phyloP scores from a whole-genome alignment of 2,329 filamentous ascomycete genomes.

The Alternaria arborescens region DNA sequence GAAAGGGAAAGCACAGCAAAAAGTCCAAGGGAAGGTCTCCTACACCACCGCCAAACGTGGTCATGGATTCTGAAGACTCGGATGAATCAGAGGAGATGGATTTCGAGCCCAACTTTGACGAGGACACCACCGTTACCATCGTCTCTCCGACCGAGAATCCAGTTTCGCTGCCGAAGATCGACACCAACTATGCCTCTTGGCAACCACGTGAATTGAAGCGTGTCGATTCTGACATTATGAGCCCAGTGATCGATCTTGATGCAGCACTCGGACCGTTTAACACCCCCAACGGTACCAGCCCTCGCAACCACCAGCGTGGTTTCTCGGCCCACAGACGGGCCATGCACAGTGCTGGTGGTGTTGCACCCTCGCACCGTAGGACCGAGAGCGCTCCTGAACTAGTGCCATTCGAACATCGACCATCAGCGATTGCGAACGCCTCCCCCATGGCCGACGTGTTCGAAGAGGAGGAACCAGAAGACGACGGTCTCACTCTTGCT shows the following conservation, averaged over 20 bases:
- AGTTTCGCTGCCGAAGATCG: slow-evolving; percentile 35
- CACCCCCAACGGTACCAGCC: slow-evolving; percentile 75
- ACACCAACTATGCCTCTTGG: slow-evolving; percentile 51
- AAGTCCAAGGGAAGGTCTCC: slow-evolving; percentile 53
- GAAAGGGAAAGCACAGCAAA: slow-evolving; percentile 64
- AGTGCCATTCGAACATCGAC: slow-evolving; percentile 72
- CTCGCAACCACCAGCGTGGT: slow-evolving; percentile 57
- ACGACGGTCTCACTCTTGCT: slow-evolving; percentile 52
- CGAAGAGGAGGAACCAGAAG: slow-evolving; percentile 78
- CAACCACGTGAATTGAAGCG: slow-evolving; percentile 47
- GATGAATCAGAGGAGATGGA: slow-evolving; percentile 49
- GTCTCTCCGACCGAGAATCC: slow-evolving; percentile 44
- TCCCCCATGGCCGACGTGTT: slow-evolving; percentile 87
- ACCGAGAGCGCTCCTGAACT: slow-evolving; percentile 83
- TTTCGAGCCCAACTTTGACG: slow-evolving; percentile 53
- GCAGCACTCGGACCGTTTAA: slow-evolving; percentile 93
- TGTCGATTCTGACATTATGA: slow-evolving; percentile 67
- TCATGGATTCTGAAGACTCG: slow-evolving; percentile 42
- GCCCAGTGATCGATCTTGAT: slow-evolving; percentile 90
- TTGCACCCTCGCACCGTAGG: slow-evolving; percentile 79
- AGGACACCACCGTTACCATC: slow-evolving; percentile 54
- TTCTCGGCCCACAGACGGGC: slow-evolving; percentile 64
- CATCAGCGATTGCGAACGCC: slow-evolving; percentile 63
- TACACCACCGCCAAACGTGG: slow-evolving; percentile 39
- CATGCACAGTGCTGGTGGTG: slow-evolving; percentile 79